Conservation (phyloP, 805 yeast species). For the Peterozyma xylosa region DNA sequence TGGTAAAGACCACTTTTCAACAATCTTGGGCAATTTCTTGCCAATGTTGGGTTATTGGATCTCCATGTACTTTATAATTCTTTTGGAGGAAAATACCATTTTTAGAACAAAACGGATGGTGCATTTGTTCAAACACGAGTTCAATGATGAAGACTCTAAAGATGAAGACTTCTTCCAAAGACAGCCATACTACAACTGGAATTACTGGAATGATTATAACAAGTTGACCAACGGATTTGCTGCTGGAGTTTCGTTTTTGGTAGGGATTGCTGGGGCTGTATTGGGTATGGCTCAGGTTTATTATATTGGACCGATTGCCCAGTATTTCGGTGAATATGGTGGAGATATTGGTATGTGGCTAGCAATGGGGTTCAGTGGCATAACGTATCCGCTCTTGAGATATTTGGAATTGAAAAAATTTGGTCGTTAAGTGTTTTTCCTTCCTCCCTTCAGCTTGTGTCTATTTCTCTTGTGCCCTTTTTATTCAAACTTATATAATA, state of each 20-base stretch:
- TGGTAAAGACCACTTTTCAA: conserved; percentile 66
- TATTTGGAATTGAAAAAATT: conserved; percentile 54
- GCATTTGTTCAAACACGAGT: conserved; percentile 34
- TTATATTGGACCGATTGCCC: conserved; percentile 73
- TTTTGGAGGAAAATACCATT: conserved; percentile 64
- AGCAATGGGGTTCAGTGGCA: conserved; percentile 61
- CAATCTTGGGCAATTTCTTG: conserved; percentile 70
- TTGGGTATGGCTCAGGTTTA: conserved; percentile 86
- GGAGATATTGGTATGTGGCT: conserved; percentile 84
- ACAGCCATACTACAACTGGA: conserved; percentile 56
- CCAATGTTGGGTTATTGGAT: conserved; percentile 95
- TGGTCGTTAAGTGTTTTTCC: conserved; percentile 26
- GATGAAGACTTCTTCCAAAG: not conserved
- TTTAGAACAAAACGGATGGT: conserved; percentile 49
- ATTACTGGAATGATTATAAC: conserved; percentile 58
- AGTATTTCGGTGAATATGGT: conserved; percentile 52
- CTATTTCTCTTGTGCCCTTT: no score
- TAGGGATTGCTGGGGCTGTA: conserved; percentile 77
- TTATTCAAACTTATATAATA: conserved; percentile 27
- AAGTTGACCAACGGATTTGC: conserved; percentile 67
- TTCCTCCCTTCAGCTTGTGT: not conserved
- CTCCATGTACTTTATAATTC: conserved; percentile 65
- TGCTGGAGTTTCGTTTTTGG: conserved; percentile 53
- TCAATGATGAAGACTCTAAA: conserved; percentile 17
- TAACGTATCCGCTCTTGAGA: conserved; percentile 58